These are phyloP conservation scores for Xylaria scruposa DNA, from an alignment of 495 filamentous ascomycete species.

Conservation along the genomic window DNA sequence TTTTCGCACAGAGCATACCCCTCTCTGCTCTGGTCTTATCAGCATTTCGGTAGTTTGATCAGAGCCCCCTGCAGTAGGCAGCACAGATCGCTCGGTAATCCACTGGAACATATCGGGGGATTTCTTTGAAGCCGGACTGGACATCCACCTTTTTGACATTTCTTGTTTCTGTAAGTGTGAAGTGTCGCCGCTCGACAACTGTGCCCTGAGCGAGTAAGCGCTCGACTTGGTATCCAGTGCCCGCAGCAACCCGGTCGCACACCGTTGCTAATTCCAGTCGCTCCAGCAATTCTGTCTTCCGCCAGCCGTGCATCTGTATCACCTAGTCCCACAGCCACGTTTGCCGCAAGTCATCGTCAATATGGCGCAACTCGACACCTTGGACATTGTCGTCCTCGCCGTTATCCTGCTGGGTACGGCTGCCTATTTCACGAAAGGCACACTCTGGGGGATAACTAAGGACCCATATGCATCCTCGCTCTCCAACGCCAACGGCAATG, in stretches of 20 bases:
- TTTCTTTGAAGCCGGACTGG: slow-evolving; percentile 1
- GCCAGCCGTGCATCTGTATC: slow-evolving; percentile 1
- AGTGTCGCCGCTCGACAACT: background rate
- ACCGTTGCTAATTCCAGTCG: slow-evolving; percentile 10
- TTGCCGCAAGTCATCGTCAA: slow-evolving; percentile 26
- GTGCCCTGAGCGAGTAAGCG: background rate
- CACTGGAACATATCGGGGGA: slow-evolving; percentile 8
- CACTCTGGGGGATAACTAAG: slow-evolving; percentile 84
- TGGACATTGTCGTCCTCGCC: slow-evolving; percentile 90
- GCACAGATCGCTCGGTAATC: slow-evolving; percentile 18
- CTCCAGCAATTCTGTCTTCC: background rate
- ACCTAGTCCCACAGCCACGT: background rate
- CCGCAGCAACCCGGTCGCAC: slow-evolving; percentile 9
- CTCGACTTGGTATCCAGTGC: background rate
- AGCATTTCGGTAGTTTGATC: background rate
- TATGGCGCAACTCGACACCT: slow-evolving; percentile 96
- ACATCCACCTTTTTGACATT: background rate
- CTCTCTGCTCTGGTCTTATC: background rate
- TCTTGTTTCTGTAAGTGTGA: slow-evolving; percentile 5
- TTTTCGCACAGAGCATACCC: slow-evolving; percentile 9
- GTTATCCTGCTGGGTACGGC: slow-evolving; percentile 83
- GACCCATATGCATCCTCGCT: slow-evolving; percentile 84
- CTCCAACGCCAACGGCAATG: slow-evolving; percentile 70
- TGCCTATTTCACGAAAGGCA: slow-evolving; percentile 97
- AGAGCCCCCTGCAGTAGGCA: slow-evolving; percentile 23